A percentile compares a stretch with the other conserved stretches of the same genome.
These are phyloP conservation scores for Coleophoma crateriformis DNA, from an alignment of 2,329 filamentous ascomycete genomes.

Conservation along the genomic window DNA sequence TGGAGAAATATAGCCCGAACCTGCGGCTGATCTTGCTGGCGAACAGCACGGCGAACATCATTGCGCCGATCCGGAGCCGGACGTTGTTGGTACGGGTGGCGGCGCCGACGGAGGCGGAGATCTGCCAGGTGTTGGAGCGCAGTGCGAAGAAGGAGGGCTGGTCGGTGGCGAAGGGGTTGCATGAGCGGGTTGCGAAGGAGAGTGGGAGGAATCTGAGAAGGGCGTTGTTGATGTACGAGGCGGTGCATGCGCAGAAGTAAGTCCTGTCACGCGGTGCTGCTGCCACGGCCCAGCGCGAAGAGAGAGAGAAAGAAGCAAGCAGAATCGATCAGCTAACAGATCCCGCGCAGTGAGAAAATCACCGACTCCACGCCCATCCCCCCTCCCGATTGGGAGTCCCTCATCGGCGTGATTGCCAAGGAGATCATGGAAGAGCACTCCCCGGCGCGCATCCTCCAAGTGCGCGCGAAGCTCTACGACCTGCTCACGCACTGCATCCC, in stretches of 20 bases:
- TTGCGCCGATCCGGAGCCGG: constrained; percentile 92
- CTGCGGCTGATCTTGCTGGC: constrained; percentile 85
- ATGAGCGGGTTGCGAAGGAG: constrained; percentile 81
- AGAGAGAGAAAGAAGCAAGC: neutral
- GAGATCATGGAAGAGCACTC: constrained; percentile 92
- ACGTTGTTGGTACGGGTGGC: constrained; percentile 89
- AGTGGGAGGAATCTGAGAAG: constrained; percentile 86
- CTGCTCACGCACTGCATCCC: constrained; percentile 96
- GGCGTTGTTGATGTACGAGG: constrained; percentile 93
- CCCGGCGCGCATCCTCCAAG: constrained; percentile 80
- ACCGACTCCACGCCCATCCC: constrained; percentile 84
- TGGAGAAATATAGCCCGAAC: constrained; percentile 99
- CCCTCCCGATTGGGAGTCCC: constrained; percentile 92
- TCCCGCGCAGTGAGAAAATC: constrained; percentile 69
- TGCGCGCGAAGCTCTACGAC: constrained; percentile 93
- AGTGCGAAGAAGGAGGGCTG: constrained; percentile 77
- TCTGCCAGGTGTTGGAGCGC: constrained; percentile 67
- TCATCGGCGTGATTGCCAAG: constrained; percentile 83
- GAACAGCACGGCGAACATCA: constrained; percentile 97
- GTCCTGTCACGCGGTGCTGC: constrained; percentile 23
- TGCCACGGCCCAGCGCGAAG: neutral
- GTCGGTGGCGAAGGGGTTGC: constrained; percentile 68
- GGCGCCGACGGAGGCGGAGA: constrained; percentile 80
- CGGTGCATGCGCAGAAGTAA: constrained; percentile 95
- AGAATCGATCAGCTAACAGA: constrained; percentile 22